Evolutionary conservation across 2,329 filamentous ascomycete genomes (phyloP).

Genomic region (Aspergillus aculeatinus): DNA sequence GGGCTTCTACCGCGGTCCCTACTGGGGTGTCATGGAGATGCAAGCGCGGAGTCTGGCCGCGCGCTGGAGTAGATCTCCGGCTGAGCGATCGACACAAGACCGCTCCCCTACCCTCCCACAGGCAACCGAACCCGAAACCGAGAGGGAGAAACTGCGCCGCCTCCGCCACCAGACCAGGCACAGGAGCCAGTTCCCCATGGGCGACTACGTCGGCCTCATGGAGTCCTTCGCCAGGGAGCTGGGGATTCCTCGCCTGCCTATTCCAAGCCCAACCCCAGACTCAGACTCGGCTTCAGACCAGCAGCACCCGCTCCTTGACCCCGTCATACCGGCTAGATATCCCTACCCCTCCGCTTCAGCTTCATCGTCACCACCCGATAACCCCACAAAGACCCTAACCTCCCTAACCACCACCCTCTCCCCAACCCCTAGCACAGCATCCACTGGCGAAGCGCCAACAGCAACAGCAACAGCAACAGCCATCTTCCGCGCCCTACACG

Average conservation of each 20-base stretch:
- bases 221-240: conserved; percentile 66
- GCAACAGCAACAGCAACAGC: conserved; percentile 54
- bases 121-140: conserved; percentile 8
- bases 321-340: conserved; percentile 55
- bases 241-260: conserved; percentile 45
- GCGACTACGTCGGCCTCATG: conserved; percentile 75
- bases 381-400: conserved; percentile 29
- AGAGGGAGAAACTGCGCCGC: conserved; percentile 27
- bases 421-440: too few relatives aligned
- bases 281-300: too few relatives aligned
- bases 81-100: neutral
- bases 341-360: neutral
- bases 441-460: too few relatives aligned
- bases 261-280: too few relatives aligned
- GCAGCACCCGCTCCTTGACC: conserved; percentile 23
- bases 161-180: conserved; percentile 20
- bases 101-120: conserved; percentile 22
- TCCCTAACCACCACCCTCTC: conserved; percentile 34
- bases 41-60: conserved; percentile 68
- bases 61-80: conserved; percentile 52
- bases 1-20: conserved; percentile 79
- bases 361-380: neutral
- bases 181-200: conserved; percentile 75
- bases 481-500: conserved; percentile 69
- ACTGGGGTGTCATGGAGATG: conserved; percentile 87